Base-by-base conservation (phyloP, 2,329 filamentous ascomycete genomes). In the Ophiostoma triangulosporum region DNA sequence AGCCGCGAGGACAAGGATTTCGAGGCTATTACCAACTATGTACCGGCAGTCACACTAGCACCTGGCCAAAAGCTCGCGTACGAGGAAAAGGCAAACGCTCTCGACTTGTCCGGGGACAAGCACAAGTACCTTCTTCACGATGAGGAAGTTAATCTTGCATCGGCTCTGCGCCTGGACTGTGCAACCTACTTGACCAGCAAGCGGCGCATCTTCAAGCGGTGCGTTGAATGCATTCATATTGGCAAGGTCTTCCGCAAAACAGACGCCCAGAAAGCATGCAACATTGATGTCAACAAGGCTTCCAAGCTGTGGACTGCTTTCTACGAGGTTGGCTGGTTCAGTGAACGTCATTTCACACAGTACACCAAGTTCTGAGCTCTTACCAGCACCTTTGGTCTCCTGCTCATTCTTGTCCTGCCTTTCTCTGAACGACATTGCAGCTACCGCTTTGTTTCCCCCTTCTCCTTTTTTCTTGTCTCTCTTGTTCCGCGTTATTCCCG, bases 251-350 rank as follows among this genome's bases (percentile, higher is more conserved):
- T 95, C 67, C 83, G 88, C 66, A 95, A 95, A 77, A 97, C 91
- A 1, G 88, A 95, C 65, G 88, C 89, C 5, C 91, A 97, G 67
- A 87, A 95, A 66, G 88, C 88, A n/a, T 95, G 88, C 76, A 94
- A 94, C 73, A 95, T 96, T 59, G 91, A 97, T 63, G 91, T 97
- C 66, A 96, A 96, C 74, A 97, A 96, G 73, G 88, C 90, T 3
- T 94, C 88, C 60, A 91, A 91, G 67, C 74, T 97, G 48, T 95
- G 88, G 86, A 83, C 82, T 35, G 88, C 88, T 6, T 97, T 88
- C 64, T 86, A 95, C 50, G 84, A 82, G 61, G 86, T 93, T 35
- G 86, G 85, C 60, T 95, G 89, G 88, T 81, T 95, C 58, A 74
- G 85, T 5, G 64, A 70, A 15, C 59, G 65, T 3, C 75, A 71